phyloP scores from a whole-genome alignment of 768 basidiomycete genomes.

The Leccinellum rugosiceps region DNA sequence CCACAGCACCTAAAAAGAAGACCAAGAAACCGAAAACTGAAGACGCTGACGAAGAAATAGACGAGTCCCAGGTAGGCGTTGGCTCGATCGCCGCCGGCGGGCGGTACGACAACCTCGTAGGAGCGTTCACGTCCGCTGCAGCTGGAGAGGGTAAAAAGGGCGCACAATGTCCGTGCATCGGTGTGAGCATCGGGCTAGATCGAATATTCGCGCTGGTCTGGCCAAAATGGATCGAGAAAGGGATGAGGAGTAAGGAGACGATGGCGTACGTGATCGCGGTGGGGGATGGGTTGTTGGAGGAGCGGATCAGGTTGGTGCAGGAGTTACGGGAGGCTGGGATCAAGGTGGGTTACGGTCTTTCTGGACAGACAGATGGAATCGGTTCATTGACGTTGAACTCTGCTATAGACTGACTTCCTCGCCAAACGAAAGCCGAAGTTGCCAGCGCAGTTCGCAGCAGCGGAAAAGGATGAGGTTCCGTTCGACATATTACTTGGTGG shows the following conservation, averaged over 20 bases:
- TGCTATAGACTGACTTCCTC: constrained; percentile 77
- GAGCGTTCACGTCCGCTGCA: constrained; percentile 83
- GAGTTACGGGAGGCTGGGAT: constrained; percentile 85
- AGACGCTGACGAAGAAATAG: constrained; percentile 66
- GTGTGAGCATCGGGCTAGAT: constrained; percentile 91
- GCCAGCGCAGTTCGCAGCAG: constrained; percentile 80
- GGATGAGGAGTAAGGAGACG: constrained; percentile 84
- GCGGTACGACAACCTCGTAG: constrained; percentile 92
- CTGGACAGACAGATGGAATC: not conserved
- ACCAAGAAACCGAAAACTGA: constrained; percentile 42
- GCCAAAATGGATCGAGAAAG: constrained; percentile 78
- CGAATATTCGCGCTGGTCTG: constrained; percentile 88
- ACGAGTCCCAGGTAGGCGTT: constrained; percentile 91
- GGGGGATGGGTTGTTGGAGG: constrained; percentile 83
- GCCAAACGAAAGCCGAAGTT: constrained; percentile 92
- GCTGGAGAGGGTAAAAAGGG: constrained; percentile 71
- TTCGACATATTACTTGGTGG: constrained; percentile 91
- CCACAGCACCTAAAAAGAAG: constrained; percentile 34
- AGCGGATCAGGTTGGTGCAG: constrained; percentile 76
- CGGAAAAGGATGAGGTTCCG: constrained; percentile 89
- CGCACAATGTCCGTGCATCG: constrained; percentile 78
- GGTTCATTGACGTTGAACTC: not conserved
- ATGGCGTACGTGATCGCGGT: constrained; percentile 93
- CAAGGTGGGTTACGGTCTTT: constrained; percentile 50
- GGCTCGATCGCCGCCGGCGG: constrained; percentile 99